Evolutionary conservation across 345 rosid species (phyloP).

Genomic region (Linum tenue): DNA sequence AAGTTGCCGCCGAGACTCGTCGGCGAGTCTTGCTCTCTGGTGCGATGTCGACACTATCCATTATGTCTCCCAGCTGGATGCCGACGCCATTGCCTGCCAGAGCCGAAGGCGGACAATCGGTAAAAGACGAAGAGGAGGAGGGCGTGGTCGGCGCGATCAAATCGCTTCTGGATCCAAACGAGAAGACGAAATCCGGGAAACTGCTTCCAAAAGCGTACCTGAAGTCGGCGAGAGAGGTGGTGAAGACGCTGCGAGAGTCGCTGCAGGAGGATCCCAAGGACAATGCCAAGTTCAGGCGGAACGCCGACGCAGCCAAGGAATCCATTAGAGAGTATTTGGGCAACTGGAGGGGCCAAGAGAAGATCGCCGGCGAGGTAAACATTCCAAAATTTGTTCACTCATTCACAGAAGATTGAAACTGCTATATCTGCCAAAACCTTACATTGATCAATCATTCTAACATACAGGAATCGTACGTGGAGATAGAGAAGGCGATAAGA

Average conservation of each 20-base stretch:
- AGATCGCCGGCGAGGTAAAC: slow-evolving; percentile 44
- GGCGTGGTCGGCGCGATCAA: slow-evolving; percentile 56
- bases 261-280: slow-evolving; percentile 70
- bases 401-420: neutral
- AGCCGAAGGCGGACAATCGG: slow-evolving; percentile 29
- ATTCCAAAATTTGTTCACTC: neutral
- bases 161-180: slow-evolving; percentile 67
- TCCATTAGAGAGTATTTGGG: slow-evolving; percentile 72
- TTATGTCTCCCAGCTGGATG: slow-evolving; percentile 22
- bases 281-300: slow-evolving; percentile 56
- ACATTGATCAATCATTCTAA: neutral
- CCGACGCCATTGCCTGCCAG: slow-evolving; percentile 22
- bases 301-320: slow-evolving; percentile 87
- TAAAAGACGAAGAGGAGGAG: slow-evolving; percentile 34
- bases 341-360: slow-evolving; percentile 66
- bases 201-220: slow-evolving; percentile 79
- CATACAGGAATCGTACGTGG: slow-evolving; percentile 69
- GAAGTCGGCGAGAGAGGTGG: slow-evolving; percentile 76
- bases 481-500: slow-evolving; percentile 69
- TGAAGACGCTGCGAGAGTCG: slow-evolving; percentile 70
- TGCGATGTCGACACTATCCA: slow-evolving; percentile 23
- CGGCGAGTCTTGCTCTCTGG: slow-evolving; percentile 23
- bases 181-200: slow-evolving; percentile 67
- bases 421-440: no score
- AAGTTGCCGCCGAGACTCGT: slow-evolving; percentile 23